These are phyloP conservation scores for Hansenula lynferdii DNA, from an alignment of 1,139 yeast genomes.

Conservation along the genomic window DNA sequence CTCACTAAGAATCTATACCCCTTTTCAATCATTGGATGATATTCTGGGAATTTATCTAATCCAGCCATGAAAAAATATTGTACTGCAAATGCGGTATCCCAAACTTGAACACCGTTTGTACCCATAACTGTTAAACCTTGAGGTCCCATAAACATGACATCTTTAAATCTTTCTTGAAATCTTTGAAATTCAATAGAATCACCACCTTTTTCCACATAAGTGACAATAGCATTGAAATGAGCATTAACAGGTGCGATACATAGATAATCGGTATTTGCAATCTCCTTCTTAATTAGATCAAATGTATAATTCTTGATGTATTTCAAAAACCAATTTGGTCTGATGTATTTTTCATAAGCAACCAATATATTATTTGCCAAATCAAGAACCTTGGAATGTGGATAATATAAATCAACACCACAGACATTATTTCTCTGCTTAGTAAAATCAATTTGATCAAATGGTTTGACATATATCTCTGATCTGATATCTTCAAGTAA, in stretches of 20 bases:
- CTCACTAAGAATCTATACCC: constrained; percentile 71
- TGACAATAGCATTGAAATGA: constrained; percentile 76
- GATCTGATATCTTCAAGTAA: constrained; percentile 56
- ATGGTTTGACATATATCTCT: constrained; percentile 75
- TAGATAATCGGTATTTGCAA: constrained; percentile 70
- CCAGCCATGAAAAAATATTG: constrained; percentile 84
- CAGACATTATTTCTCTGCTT: constrained; percentile 79
- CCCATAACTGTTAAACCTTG: constrained; percentile 95
- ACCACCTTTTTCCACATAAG: constrained; percentile 62
- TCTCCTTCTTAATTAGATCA: constrained; percentile 68
- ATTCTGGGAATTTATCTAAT: constrained; percentile 64
- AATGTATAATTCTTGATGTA: constrained; percentile 50
- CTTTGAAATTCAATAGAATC: constrained; percentile 57
- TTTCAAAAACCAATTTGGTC: constrained; percentile 72
- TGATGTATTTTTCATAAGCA: constrained; percentile 57
- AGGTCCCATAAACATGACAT: constrained; percentile 78
- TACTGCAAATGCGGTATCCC: constrained; percentile 93
- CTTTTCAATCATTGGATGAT: constrained; percentile 52
- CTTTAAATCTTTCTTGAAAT: constrained; percentile 61
- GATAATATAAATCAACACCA: constrained; percentile 90
- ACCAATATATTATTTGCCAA: constrained; percentile 56
- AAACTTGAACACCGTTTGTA: constrained; percentile 95
- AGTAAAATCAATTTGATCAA: constrained; percentile 61
- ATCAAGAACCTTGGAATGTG: constrained; percentile 71
- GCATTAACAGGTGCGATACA: constrained; percentile 94